Evolutionary conservation across 106 monocot species (phyloP).

Genomic region (Dendrobium chrysotoxum): DNA sequence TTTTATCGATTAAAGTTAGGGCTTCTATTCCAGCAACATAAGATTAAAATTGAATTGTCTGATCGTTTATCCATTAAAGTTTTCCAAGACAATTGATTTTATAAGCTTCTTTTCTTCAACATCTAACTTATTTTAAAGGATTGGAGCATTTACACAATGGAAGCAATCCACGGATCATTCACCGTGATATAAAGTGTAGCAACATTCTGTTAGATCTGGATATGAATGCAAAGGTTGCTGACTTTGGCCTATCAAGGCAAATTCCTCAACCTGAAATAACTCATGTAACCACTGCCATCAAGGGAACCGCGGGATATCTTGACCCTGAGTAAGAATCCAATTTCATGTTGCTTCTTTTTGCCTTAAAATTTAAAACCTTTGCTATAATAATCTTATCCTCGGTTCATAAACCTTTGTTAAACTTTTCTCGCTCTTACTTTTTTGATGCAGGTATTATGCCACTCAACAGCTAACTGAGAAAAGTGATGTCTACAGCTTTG

Average conservation of each 20-base stretch:
- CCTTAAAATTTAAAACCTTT: background rate
- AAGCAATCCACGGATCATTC: conserved; percentile 37
- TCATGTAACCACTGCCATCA: conserved; percentile 37
- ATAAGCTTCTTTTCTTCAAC: no score
- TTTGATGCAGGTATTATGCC: conserved; percentile 28
- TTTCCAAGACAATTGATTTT: background rate
- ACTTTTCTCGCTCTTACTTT: background rate
- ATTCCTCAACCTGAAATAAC: conserved; percentile 21
- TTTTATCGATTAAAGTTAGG: no score
- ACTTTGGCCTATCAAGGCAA: conserved; percentile 36
- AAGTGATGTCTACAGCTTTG: conserved; percentile 57
- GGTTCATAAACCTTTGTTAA: background rate
- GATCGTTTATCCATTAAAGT: background rate
- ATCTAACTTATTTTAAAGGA: conserved; percentile 13
- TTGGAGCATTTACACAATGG: conserved; percentile 33
- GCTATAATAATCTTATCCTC: background rate
- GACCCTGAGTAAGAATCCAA: conserved; percentile 29
- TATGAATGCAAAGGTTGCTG: conserved; percentile 38
- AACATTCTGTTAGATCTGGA: conserved; percentile 43
- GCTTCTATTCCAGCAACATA: no score
- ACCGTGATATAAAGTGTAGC: conserved; percentile 39
- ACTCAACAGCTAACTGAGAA: conserved; percentile 49
- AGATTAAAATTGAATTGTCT: no score
- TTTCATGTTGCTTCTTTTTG: background rate
- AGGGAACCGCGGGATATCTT: conserved; percentile 42